Base-by-base conservation (phyloP, 164 flowering plant genomes). In the Tetracentron sinense region DNA sequence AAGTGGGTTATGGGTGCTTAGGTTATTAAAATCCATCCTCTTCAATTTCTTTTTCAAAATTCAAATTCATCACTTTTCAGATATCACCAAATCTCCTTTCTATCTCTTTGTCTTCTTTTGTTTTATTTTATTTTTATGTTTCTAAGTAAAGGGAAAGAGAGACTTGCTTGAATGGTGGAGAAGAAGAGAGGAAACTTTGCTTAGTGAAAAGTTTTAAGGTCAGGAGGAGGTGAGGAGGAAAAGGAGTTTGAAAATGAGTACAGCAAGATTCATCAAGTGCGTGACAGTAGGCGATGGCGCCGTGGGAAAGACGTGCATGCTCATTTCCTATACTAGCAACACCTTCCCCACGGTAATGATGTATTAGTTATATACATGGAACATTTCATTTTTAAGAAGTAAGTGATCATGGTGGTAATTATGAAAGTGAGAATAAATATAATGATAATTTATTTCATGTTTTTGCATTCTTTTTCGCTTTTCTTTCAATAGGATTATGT, bases 211-310 rank as follows among this genome's bases (percentile, higher is more conserved):
- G 6, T 26, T 3, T 31, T 25, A 48, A 33, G 42, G 1, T 26
- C 23, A 61, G 50, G 3, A 42, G 42, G 7, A 20, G 58, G 19
- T 19, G 38, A 29, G 54, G 20, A 46, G 60, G 42, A 19, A 46
- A 47, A 1, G 22, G 46, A 54, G 31, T 8, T 33, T 14, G 52
- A 72, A 59, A 60, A 82, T 84, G 89, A 82, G 65, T 68, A 81
- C 89, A 5, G 84, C 89, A 1, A 85, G 86, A 61, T 85, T 85
- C 74, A 81, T 85, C 74, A 85, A 85, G 77, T 85, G 87, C 62
- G 89, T 82, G 46, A 85, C 89, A 0, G 83, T 85, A 29, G 89
- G 89, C 3, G 87, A 85, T 35, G 89, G 89, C 48, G 89, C 89
- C 1, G 89, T 85, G 0, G 89, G 89, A 33, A 85, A 85, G 72